phyloP scores from a whole-genome alignment of 1,139 yeast genomes.

The Geotrichum carabidarum region DNA sequence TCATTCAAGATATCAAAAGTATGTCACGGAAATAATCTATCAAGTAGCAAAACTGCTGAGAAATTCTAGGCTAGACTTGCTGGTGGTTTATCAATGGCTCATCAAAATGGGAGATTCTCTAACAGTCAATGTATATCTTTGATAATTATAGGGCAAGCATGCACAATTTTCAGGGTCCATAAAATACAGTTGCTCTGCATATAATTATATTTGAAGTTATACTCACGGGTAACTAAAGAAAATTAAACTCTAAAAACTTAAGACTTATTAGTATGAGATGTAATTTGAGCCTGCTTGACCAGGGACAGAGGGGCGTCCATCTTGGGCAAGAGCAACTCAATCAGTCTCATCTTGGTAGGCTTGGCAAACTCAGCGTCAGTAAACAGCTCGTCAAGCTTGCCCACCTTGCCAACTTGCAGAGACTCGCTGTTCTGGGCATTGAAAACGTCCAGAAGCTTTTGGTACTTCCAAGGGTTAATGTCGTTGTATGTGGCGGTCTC shows the following conservation, averaged over 20 bases:
- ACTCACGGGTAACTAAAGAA: too few species aligned
- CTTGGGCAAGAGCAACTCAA: conserved; percentile 73
- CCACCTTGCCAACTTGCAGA: conserved; percentile 54
- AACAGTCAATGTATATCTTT: too few species aligned
- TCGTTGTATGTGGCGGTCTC: conserved; percentile 69
- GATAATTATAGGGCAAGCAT: too few species aligned
- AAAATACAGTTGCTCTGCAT: background rate
- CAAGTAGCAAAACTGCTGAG: too few species aligned
- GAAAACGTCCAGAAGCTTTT: conserved; percentile 61
- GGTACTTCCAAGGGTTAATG: conserved; percentile 78
- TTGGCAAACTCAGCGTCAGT: conserved; percentile 50
- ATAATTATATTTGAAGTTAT: background rate
- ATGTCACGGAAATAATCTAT: too few species aligned
- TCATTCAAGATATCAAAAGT: too few species aligned
- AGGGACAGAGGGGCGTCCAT: conserved; percentile 79
- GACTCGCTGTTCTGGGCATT: conserved; percentile 49
- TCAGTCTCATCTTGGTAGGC: conserved; percentile 64
- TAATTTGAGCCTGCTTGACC: conserved; percentile 68
- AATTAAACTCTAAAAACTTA: background rate
- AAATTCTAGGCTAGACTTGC: too few species aligned
- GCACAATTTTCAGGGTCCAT: background rate
- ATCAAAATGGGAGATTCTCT: background rate
- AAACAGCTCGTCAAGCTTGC: conserved; percentile 61
- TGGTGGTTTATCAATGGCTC: too few species aligned
- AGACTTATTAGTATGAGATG: conserved; percentile 56